Evolutionary conservation across 495 filamentous ascomycete species (phyloP).

Genomic region (Neurospora tetrasperma): DNA sequence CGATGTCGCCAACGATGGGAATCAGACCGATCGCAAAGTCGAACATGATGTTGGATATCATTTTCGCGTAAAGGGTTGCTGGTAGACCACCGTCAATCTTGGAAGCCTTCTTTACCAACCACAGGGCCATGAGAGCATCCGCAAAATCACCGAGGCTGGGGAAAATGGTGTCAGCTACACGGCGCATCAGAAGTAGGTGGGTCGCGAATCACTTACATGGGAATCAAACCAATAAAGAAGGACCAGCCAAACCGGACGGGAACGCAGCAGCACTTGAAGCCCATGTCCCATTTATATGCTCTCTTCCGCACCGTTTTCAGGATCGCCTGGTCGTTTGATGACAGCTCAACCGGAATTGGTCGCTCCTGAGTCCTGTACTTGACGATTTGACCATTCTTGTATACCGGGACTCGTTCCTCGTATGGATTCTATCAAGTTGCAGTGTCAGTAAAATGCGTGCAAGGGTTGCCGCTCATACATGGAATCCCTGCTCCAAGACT

Average conservation of each 20-base stretch:
- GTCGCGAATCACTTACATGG: conserved; percentile 46
- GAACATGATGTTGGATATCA: conserved; percentile 66
- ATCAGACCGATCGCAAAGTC: conserved; percentile 78
- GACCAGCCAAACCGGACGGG: conserved; percentile 76
- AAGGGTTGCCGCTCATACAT: not conserved
- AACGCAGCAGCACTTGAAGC: conserved; percentile 57
- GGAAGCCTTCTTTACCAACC: conserved; percentile 56
- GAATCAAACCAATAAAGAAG: conserved; percentile 69
- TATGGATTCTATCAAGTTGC: conserved; percentile 50
- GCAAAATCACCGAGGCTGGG: conserved; percentile 62
- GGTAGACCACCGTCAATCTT: conserved; percentile 66
- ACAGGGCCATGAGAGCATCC: conserved; percentile 58
- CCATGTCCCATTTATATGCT: conserved; percentile 73
- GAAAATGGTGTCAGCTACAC: not conserved
- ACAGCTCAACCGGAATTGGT: conserved; percentile 60
- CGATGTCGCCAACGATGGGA: conserved; percentile 76
- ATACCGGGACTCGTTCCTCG: conserved; percentile 60
- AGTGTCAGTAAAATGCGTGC: not conserved
- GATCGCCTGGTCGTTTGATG: conserved; percentile 66
- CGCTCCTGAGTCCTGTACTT: conserved; percentile 61
- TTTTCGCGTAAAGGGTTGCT: conserved; percentile 40
- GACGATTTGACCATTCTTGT: conserved; percentile 41
- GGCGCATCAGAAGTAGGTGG: not conserved
- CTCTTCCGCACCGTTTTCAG: conserved; percentile 69
- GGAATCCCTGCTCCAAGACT: conserved; percentile 9